phyloP scores from a whole-genome alignment of 768 basidiomycete genomes.

The Trametes cubensis region DNA sequence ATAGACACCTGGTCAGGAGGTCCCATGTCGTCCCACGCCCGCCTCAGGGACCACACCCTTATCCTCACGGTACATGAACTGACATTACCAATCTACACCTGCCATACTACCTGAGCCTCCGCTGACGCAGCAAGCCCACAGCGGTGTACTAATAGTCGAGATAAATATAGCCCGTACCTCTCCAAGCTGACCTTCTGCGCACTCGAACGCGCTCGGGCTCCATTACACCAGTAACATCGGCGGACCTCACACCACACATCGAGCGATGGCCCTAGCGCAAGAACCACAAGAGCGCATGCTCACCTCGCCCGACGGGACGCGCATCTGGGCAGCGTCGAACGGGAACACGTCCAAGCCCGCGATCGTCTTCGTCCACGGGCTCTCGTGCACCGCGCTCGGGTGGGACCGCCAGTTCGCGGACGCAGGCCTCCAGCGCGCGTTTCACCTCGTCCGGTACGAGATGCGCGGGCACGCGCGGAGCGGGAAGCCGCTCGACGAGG shows the following conservation, averaged over 20 bases:
- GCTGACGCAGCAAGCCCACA: too few species aligned
- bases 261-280: too few species aligned
- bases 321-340: conserved; percentile 44
- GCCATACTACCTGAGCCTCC: too few species aligned
- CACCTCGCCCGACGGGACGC: conserved; percentile 44
- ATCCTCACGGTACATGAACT: neutral
- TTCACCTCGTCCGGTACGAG: conserved; percentile 39
- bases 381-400: conserved; percentile 38
- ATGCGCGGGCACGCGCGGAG: conserved; percentile 37
- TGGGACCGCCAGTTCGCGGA: conserved; percentile 45
- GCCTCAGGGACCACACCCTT: neutral
- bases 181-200: too few species aligned
- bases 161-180: too few species aligned
- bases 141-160: too few species aligned
- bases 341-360: conserved; percentile 41
- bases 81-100: too few species aligned
- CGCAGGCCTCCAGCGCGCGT: conserved; percentile 29
- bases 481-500: conserved; percentile 27
- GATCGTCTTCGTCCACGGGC: conserved; percentile 47
- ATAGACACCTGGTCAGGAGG: conserved; percentile 1
- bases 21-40: neutral
- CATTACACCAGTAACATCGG: neutral
- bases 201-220: neutral
- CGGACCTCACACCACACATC: neutral
- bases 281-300: conserved; percentile 18